phyloP scores from a whole-genome alignment of 768 basidiomycete species.

The Cantharellus cinnabarinus region DNA sequence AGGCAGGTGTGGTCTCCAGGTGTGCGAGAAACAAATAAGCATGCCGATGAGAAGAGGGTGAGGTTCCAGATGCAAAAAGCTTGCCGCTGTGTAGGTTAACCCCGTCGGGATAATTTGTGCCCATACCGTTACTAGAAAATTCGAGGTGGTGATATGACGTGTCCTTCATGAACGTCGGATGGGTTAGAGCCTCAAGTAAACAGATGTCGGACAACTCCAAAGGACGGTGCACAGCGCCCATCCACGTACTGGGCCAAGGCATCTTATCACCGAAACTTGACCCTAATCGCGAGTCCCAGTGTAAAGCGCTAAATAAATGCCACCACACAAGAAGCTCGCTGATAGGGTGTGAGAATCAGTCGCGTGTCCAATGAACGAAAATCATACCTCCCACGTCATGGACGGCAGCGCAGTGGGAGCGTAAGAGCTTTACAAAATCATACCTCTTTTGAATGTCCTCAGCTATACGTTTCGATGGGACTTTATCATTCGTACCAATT shows the following conservation, averaged over 20 bases:
- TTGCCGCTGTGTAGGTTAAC: not conserved
- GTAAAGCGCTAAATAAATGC: slow-evolving; percentile 44
- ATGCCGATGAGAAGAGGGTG: slow-evolving; percentile 31
- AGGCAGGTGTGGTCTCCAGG: slow-evolving; percentile 49
- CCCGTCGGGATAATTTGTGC: not conserved
- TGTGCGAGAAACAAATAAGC: slow-evolving; percentile 55
- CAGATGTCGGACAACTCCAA: slow-evolving; percentile 53
- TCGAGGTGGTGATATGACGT: slow-evolving; percentile 73
- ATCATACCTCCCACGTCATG: slow-evolving; percentile 27
- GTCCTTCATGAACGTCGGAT: slow-evolving; percentile 47
- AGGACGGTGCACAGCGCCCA: not conserved
- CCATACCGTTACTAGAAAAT: slow-evolving; percentile 74
- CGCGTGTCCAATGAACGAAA: not conserved
- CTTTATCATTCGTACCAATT: not conserved
- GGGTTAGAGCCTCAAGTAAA: slow-evolving; percentile 64
- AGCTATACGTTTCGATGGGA: slow-evolving; percentile 35
- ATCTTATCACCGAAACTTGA: slow-evolving; percentile 50
- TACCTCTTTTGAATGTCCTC: slow-evolving; percentile 81
- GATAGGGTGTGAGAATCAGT: not conserved
- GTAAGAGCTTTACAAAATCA: slow-evolving; percentile 1
- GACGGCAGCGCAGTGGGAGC: too few species aligned
- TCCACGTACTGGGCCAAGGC: slow-evolving; percentile 33
- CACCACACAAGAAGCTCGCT: slow-evolving; percentile 53
- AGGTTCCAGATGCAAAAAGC: not conserved
- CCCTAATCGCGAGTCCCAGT: slow-evolving; percentile 38